Conservation (phyloP, 345 rosid genomes). For the Linum lewisii region DNA sequence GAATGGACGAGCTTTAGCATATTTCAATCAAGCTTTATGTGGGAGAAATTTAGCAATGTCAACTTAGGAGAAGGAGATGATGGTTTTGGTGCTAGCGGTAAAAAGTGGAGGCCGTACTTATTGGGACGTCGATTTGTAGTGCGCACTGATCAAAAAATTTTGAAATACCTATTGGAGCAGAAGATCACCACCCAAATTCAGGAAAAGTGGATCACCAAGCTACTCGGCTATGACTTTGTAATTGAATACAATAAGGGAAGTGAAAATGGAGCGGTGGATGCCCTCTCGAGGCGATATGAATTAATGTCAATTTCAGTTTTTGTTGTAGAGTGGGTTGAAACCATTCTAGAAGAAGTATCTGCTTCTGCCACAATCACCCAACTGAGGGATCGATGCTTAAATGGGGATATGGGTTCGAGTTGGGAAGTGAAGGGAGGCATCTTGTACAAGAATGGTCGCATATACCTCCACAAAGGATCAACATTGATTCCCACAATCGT, state of each 20-base stretch:
- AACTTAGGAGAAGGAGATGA: not conserved
- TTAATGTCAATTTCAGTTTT: not conserved
- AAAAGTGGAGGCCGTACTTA: not conserved
- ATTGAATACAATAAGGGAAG: not conserved
- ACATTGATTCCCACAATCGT: too few species aligned
- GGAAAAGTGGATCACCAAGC: not conserved
- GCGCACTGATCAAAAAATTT: not conserved
- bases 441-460: too few species aligned
- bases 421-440: too few species aligned
- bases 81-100: not conserved
- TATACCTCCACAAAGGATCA: too few species aligned
- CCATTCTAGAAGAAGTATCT: too few species aligned
- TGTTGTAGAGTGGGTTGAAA: not conserved
- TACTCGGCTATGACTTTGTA: not conserved
- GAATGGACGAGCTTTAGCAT: not conserved
- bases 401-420: too few species aligned
- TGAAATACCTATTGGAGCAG: not conserved
- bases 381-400: too few species aligned
- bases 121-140: not conserved
- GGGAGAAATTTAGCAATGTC: not conserved
- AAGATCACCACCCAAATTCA: not conserved
- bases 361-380: too few species aligned
- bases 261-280: not conserved
- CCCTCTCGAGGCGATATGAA: not conserved
- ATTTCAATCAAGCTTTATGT: not conserved